Evolutionary conservation across 2,329 filamentous ascomycete genomes (phyloP).

Genomic region (Harringtonia lauricola): DNA sequence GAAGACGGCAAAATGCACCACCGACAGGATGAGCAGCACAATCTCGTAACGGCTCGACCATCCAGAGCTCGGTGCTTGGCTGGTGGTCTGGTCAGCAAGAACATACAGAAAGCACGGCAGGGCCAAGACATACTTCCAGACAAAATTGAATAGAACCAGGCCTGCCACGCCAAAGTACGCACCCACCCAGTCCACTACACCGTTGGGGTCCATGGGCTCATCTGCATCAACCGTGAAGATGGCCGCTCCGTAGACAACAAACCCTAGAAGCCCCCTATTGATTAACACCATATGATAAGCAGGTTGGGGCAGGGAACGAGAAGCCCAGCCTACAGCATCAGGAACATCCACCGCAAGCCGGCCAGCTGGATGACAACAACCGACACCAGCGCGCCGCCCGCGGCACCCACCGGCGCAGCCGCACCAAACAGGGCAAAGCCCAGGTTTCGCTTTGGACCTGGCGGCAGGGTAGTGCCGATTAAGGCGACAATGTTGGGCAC

Average conservation of each 20-base stretch:
- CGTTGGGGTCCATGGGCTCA: constrained; percentile 6
- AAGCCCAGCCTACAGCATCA: constrained; percentile 25
- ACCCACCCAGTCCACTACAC: constrained; percentile 6
- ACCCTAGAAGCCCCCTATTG: neutral
- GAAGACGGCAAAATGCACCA: constrained; percentile 7
- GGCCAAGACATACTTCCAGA: constrained; percentile 8
- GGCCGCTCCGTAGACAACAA: neutral
- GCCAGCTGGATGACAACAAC: constrained; percentile 24
- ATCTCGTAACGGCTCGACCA: constrained; percentile 8
- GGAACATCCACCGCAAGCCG: constrained; percentile 28
- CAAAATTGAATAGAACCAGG: constrained; percentile 9
- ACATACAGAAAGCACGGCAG: neutral
- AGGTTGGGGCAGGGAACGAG: no score
- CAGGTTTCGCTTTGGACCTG: constrained; percentile 32
- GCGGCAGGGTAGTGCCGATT: constrained; percentile 33
- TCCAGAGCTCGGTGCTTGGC: constrained; percentile 5
- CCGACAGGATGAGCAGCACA: constrained; percentile 7
- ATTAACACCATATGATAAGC: no score
- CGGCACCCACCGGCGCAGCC: constrained; percentile 31
- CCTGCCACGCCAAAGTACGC: constrained; percentile 6
- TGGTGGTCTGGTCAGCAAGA: no score
- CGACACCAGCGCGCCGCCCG: constrained; percentile 27
- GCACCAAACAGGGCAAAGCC: constrained; percentile 34
- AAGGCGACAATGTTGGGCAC: constrained; percentile 41
- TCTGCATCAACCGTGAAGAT: neutral